Base-by-base conservation (phyloP, 2,329 filamentous ascomycete species). In the Fusarium sp. region DNA sequence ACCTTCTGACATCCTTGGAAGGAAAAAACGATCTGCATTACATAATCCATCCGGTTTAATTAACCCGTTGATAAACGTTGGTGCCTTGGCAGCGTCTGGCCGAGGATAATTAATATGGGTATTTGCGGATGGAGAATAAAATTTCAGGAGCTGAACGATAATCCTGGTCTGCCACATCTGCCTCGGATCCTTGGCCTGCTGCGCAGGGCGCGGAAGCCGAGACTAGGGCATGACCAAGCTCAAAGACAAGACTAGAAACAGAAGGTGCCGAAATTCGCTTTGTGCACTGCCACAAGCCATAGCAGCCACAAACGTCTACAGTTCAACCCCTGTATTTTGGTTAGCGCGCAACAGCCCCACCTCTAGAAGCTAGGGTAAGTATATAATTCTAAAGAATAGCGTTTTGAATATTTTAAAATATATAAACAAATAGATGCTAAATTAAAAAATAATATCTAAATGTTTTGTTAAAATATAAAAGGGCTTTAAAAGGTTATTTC, bases 1-100 rank as follows among this genome's bases (percentile, higher is more conserved):
- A 5, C 7, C 5, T 32, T 13, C 5, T 2, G 7, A 9, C 12
- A 16, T 1, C 3, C 3, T 1, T 12, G 10, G 3, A 4, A n/a
- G 3, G 7, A 49, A 12, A 7, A 0, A 49, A 32, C 30, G 15
- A 2, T 12, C 4, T 9, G 21, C 6, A 13, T 12, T 21, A 9
- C 3, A 32, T n/a, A 2, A 49, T 13, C 10, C 2, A 9, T 16
- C 13, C 33, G 33, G 5, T n/a, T 23, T 0, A 23, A 13, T 6
- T 5, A 23, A 6, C 6, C 3, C 10, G 4, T 2, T 13, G 0
- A 5, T 13, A 49, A 32, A 12, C 7, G 9, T n/a, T n/a, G 3
- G 10, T 12, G 2, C 33, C 32, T 33, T 15, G 28, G 16, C 28
- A 49, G 21, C 42, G 15, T 18, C 15, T 43, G 5, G 15, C 46